phyloP scores from a whole-genome alignment of 768 basidiomycete species.

The Tulasnella sp. region DNA sequence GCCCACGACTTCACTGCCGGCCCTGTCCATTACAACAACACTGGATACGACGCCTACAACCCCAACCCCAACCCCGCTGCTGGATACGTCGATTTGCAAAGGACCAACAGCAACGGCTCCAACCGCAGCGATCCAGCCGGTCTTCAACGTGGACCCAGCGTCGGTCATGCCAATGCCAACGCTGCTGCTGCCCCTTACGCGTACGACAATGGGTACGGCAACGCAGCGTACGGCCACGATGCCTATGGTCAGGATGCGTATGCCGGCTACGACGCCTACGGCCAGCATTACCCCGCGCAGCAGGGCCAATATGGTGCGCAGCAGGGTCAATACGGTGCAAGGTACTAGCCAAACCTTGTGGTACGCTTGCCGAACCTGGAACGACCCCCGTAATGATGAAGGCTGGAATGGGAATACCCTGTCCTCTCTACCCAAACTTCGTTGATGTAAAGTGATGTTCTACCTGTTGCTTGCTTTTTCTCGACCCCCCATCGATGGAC shows the following conservation, averaged over 20 bases:
- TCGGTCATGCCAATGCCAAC: neutral
- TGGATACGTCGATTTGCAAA: constrained; percentile 77
- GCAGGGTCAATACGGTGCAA: constrained; percentile 15
- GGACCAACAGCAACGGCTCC: constrained; percentile 35
- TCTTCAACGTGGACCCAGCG: neutral
- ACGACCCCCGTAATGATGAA: neutral
- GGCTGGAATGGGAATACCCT: neutral
- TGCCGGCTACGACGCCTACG: constrained; percentile 25
- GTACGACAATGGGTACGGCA: constrained; percentile 15
- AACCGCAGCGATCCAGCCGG: neutral
- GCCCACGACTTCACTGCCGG: constrained; percentile 28
- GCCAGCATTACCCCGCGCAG: constrained; percentile 11
- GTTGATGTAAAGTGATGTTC: constrained; percentile 17
- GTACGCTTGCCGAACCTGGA: neutral
- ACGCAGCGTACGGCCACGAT: constrained; percentile 20
- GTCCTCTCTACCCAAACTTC: neutral
- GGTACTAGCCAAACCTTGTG: constrained; percentile 10
- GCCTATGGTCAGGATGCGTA: constrained; percentile 27
- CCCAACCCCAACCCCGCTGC: constrained; percentile 8
- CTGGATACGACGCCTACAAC: constrained; percentile 59
- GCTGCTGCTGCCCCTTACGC: neutral
- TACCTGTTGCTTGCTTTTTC: neutral
- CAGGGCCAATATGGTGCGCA: constrained; percentile 10
- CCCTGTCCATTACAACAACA: constrained; percentile 37
- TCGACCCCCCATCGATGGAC: neutral